Evolutionary conservation across 805 yeast genomes (phyloP), one percentile per base, ranked within the genome.

Genomic region (Saccharomycopsis microspora): DNA sequence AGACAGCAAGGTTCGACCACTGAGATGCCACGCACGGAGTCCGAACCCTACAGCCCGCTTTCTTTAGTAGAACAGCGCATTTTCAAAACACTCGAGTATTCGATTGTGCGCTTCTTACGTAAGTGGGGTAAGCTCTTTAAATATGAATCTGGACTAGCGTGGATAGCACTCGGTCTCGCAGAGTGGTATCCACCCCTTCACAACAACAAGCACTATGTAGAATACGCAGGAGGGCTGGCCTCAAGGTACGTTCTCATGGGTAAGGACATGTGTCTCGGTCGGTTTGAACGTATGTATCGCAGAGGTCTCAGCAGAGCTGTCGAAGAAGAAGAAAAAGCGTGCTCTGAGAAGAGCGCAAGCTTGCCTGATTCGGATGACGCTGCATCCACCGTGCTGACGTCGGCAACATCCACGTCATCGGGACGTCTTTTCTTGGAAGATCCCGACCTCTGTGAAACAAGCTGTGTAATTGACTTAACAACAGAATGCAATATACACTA

Each of bases 131-230:
- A 71, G 37, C 70, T 80, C 48, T 75, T 85, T 46, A 79, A 78
- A 55, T 89, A 89, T 60, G 93, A 86, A 61, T 72, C 82, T 41
- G 89, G 94, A 0, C 69, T 88, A 57, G 73, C 90, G 3, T 88
- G 96, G 96, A 76, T 85, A 19, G 96, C 96, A 0, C 64, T 86
- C 33, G 88, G 87, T 7, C 65, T 89, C 41, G 90, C 95, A 0
- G 95, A 87, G 61, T 88, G 95, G 95, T 73, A 78, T 33, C 89
- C 94, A 4, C 86, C 85, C 1, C 39, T 51, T 34, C 63, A 77
- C 37, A 67, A 68, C 10, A 67, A 69, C 43, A 43, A 49, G 35
- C 52, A 54, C 39, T 48, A 72, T 78, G 8, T 32, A n/a, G 51
- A 44, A 19, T 32, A 30, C 40, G 44, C 40, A 39, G 36, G n/a